These are phyloP conservation scores for Quercus variabilis DNA, from an alignment of 306 rosid genomes.

Conservation along the genomic window DNA sequence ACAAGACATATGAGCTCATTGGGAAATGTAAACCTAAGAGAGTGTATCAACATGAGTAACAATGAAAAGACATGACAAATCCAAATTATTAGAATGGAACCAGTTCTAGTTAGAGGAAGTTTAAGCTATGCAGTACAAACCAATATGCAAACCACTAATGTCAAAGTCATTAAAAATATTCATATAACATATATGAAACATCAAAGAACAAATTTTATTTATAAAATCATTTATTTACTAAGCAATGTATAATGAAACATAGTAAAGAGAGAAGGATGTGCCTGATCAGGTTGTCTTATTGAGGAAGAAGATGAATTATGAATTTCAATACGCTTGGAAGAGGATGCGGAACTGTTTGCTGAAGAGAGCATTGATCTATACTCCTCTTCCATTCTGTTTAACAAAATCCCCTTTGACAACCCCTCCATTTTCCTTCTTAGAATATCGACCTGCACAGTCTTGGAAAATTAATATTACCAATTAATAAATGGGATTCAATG, in stretches of 20 bases:
- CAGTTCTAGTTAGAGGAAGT: not conserved
- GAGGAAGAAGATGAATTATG: slow-evolving; percentile 39
- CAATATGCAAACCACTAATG: not conserved
- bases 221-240: not conserved
- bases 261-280: slow-evolving; percentile 10
- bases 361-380: slow-evolving; percentile 72
- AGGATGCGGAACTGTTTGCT: slow-evolving; percentile 51
- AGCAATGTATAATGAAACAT: slow-evolving; percentile 1
- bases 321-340: slow-evolving; percentile 54
- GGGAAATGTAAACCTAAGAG: not conserved
- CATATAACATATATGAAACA: not conserved
- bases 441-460: slow-evolving; percentile 64
- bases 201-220: not conserved
- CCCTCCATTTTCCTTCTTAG: slow-evolving; percentile 88
- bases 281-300: slow-evolving; percentile 33
- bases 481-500: not conserved
- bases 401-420: slow-evolving; percentile 68
- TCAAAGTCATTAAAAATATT: not conserved
- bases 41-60: not conserved
- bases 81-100: too few relatives aligned
- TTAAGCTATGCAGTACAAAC: not conserved
- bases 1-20: not conserved
- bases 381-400: slow-evolving; percentile 87
- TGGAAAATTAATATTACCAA: not conserved
- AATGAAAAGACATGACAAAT: too few relatives aligned